Base-by-base conservation (phyloP, 768 basidiomycete species). In the Lactarius tabidus region DNA sequence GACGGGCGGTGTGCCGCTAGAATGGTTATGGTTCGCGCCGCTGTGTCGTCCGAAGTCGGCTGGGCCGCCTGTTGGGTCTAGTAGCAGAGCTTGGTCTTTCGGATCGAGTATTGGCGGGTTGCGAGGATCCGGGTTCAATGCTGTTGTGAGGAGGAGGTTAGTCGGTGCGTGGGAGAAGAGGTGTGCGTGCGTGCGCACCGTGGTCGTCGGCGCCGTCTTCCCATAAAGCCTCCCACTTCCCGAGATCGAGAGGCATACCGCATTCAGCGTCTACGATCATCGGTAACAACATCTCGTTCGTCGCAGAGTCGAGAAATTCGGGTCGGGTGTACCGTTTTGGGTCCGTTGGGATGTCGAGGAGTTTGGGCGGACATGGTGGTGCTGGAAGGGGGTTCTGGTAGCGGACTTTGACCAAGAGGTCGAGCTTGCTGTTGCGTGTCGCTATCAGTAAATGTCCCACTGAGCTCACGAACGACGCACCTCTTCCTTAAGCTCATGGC, bases 261-360 rank as follows among this genome's bases (percentile, higher is more conserved):
- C 89, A 89, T 74, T 99, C 97, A 1, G 92, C 93, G 70, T 99
- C 97, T 1, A 98, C 89, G 69, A 98, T 89, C 93, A 98, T 95
- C 0, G 97, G 96, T 23, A 97, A 74, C 0, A 91, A 89, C 14
- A 87, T 85, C 56, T 93, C 91, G 60, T 87, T 85, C 0, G 91
- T 89, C 41, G 97, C 78, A 7, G 87, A 82, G 67, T 91, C 85
- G 39, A 95, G 82, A 70, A 94, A 95, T 70, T 91, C 91, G 7
- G 93, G 90, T 23, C 85, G 84, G 18, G 93, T 89, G 74, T 97
- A 94, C 52, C 96, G 90, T 74, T 84, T 82, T 6, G 94, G 89
- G 73, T 91, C 84, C 38, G 96, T 97, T n/a, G 90, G 87, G 61
- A 98, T 90, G 64, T 96, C 84, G 71, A 99, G 82, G 4, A 98